Base-by-base conservation (phyloP, 371 early-diverging fungal genomes). In the Mortierella sp. region DNA sequence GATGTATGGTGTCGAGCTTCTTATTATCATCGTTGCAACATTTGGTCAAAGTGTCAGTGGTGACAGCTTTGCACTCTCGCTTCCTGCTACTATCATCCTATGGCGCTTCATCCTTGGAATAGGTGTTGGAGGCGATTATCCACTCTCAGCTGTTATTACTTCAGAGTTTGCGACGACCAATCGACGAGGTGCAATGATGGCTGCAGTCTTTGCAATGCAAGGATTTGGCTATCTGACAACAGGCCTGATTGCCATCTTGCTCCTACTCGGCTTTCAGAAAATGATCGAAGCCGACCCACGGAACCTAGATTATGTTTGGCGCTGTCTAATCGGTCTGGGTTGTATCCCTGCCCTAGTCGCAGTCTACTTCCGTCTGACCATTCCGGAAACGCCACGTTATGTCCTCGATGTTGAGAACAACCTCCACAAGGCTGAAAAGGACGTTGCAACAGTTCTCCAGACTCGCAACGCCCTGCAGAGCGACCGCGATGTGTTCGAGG, bases 151-250 rank as follows among this genome's bases (percentile, higher is more conserved):
- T 35, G 87, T 94, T 61, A 95, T 96, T 77, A 94, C 96, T 3
- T 89, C 95, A 47, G 96, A 96, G 83, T 95, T 94, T 77, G 93
- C 95, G 24, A 89, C 92, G 5, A 89, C 91, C 28, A 85, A 89
- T 47, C 88, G 89, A 70, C 91, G 96, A 60, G 96, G 96, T 61
- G 89, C 89, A 51, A 94, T 95, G 95, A 92, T 96, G 83, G 93
- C 95, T 3, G 90, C 93, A 26, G 95, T 96, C 47, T 96, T 96
- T 83, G 91, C 95, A 30, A 95, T 95, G 95, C 96, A 96, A 80
- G 96, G 96, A 24, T 84, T 95, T 55, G 96, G 96, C 30, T 93
- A 92, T 65, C 81, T 96, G 5, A 75, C 91, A 8, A 93, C 94
- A 2, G 86, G 90, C 24, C 60, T 95, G 26, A 92, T 95, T 32